Evolutionary conservation across 768 basidiomycete genomes (phyloP), one percentile per base, ranked within the genome.

Genomic region (Rhodotorula graminis): DNA sequence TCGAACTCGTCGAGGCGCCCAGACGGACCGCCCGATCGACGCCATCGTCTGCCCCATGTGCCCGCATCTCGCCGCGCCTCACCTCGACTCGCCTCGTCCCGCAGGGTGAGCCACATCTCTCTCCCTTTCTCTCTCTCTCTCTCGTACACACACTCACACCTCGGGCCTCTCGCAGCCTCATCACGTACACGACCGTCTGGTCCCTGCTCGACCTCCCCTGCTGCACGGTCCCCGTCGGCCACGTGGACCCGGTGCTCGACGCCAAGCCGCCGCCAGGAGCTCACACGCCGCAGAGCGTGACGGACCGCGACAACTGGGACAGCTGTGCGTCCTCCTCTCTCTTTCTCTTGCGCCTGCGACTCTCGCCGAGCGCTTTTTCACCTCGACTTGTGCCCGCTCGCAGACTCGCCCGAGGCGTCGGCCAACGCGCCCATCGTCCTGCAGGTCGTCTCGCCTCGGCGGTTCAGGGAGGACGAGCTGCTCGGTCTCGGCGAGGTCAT

Each of bases 241-340:
- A 19, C 29, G 19, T 67, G n/a, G 49, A 67, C 59, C 37, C 58
- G 25, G 6, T 40, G 14, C 58, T 12, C 11, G 14, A 5, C 31
- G n/a, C n/a, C 58, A 42, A 33, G 33, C 23, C 14, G 42, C 29
- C 44, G 18, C 44, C 44, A 46, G 44, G 44, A 46, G 44, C 44
- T 46, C 18, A 46, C 44, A 14, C 12, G 18, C 44, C 11, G 9
- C 49, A 37, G 58, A 37, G 31, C 7, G 25, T 21, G 3, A 15
- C 42, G 6, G 65, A 67, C 31, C 33, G n/a, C 37, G 19, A 42
- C 25, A 33, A 67, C 49, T 67, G 65, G 65, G 50, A 61, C 3
- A 86, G 82, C 88, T 93, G 91, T 93, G 79, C 80, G 90, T 84
- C 14, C 12, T 15, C 52, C 23, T 40, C 37, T 63, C 33, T 61